A percentile compares a stretch with the other conserved stretches of the same genome.
These are phyloP conservation scores for Trifolium fragiferum DNA, from an alignment of 306 rosid genomes.

Conservation along the genomic window DNA sequence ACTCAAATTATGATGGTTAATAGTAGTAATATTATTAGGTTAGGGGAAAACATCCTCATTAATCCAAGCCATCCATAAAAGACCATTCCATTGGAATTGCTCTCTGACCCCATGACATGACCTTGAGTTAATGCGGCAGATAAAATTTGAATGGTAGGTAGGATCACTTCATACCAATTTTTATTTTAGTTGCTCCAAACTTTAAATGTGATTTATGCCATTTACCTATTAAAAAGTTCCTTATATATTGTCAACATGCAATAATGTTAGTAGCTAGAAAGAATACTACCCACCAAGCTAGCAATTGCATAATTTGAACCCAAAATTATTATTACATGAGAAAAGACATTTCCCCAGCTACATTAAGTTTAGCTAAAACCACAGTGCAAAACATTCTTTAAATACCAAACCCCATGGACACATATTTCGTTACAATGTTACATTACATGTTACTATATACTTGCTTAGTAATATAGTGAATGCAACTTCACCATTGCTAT, in stretches of 20 bases:
- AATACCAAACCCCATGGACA: constrained; percentile 25
- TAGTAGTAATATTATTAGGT: constrained; percentile 17
- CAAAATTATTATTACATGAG: neutral
- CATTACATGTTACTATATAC: neutral
- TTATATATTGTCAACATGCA: constrained; percentile 40
- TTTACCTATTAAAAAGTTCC: constrained; percentile 38
- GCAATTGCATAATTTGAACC: constrained; percentile 16
- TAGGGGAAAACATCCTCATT: constrained; percentile 36
- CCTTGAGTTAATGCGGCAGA: constrained; percentile 57
- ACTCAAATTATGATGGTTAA: too few species aligned
- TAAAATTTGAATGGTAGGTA: constrained; percentile 58
- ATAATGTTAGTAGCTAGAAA: constrained; percentile 28
- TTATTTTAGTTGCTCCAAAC: constrained; percentile 46
- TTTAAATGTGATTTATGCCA: constrained; percentile 48
- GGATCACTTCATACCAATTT: constrained; percentile 51
- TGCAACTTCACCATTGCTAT: neutral
- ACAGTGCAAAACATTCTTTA: constrained; percentile 39
- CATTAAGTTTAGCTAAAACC: constrained; percentile 1
- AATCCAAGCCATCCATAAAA: constrained; percentile 34
- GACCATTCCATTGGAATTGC: constrained; percentile 33
- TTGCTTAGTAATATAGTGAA: neutral
- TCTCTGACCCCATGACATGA: constrained; percentile 52
- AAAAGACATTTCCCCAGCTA: constrained; percentile 20
- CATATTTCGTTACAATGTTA: neutral
- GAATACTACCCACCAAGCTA: constrained; percentile 27